These are phyloP conservation scores for Diplodia corticola DNA, from an alignment of 2,329 filamentous ascomycete species.

Conservation along the genomic window DNA sequence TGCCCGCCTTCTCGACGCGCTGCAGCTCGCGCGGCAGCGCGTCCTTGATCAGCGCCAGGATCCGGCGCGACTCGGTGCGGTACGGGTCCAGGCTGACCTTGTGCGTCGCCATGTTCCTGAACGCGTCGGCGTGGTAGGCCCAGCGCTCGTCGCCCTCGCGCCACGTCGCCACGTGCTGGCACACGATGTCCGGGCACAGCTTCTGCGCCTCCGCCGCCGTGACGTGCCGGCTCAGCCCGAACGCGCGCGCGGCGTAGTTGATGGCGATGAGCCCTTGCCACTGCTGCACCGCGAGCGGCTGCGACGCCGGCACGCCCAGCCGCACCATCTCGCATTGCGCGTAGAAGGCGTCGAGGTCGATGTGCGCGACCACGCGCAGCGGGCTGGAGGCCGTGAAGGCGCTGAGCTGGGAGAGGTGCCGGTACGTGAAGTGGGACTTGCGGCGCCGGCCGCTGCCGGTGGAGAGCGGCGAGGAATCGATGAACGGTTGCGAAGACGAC, in stretches of 20 bases:
- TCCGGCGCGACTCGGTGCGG: constrained; percentile 77
- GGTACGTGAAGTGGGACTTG: constrained; percentile 79
- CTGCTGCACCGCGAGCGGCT: constrained; percentile 90
- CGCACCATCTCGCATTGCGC: constrained; percentile 91
- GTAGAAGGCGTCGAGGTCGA: constrained; percentile 98
- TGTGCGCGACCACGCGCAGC: constrained; percentile 82
- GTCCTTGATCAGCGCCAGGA: constrained; percentile 76
- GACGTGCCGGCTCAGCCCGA: constrained; percentile 77
- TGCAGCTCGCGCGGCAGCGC: constrained; percentile 65
- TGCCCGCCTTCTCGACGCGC: constrained; percentile 86
- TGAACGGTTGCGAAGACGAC: constrained; percentile 52
- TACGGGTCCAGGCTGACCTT: constrained; percentile 96
- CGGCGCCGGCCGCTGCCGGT: constrained; percentile 38
- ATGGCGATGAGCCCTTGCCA: constrained; percentile 94
- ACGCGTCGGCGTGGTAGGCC: constrained; percentile 84
- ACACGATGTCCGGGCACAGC: constrained; percentile 77
- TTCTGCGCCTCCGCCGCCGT: constrained; percentile 80
- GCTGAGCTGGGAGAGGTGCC: constrained; percentile 74
- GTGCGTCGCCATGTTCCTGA: constrained; percentile 76
- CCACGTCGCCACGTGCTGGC: constrained; percentile 95
- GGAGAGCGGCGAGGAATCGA: constrained; percentile 49
- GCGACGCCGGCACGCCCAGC: constrained; percentile 69
- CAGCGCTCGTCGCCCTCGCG: constrained; percentile 87
- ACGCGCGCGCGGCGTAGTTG: constrained; percentile 87
- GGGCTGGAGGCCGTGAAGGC: constrained; percentile 71